Evolutionary conservation across 106 monocot species (phyloP), one percentile per base, ranked within the genome.

Genomic region (Acorus calamus): DNA sequence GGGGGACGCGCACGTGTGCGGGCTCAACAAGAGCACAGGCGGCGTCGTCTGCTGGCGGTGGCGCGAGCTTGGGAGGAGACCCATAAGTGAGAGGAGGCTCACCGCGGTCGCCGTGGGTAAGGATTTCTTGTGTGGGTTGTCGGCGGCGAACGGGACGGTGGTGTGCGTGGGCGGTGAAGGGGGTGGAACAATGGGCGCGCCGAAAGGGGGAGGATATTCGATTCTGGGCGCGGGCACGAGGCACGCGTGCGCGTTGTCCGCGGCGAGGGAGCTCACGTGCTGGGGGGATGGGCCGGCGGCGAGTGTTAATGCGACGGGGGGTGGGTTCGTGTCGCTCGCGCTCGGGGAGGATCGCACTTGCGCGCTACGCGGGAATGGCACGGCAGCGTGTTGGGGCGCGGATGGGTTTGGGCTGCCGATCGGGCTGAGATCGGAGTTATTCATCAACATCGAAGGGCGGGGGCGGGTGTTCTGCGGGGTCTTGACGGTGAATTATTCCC

Each of bases 1-100:
- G 6, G 85, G 91, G 0, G 83, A 74, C 49, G 49, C 61, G 11
- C 92, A 83, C 62, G 92, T 92, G n/a, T 98, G 98, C 68, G 98
- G 80, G n/a, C 59, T 88, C 8, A 42, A 56, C 14, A 60, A 6
- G 0, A n/a, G 53, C 8, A 52, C 61, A 42, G 11, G 46, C 11
- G 56, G 59, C 47, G 59, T 62, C 2, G 2, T 53, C 8, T 98
- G 98, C 73, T 98, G 98, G 92, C 68, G 85, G 44, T 98, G 98
- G 98, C 57, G 43, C 6, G 59, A 76, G 43, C 51, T 98, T 6
- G 2, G 7, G 3, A 0, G 74, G 3, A 28, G 28, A 28, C 80
- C 74, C 5, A 4, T 52, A 0, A 60, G 50, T 9, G 8, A 64
- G 2, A 70, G 28, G 28, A 1, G 53, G 42, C 60, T 85, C 42